Conservation (phyloP, 176 grass and related monocot species). For the Dactylis glomerata region DNA sequence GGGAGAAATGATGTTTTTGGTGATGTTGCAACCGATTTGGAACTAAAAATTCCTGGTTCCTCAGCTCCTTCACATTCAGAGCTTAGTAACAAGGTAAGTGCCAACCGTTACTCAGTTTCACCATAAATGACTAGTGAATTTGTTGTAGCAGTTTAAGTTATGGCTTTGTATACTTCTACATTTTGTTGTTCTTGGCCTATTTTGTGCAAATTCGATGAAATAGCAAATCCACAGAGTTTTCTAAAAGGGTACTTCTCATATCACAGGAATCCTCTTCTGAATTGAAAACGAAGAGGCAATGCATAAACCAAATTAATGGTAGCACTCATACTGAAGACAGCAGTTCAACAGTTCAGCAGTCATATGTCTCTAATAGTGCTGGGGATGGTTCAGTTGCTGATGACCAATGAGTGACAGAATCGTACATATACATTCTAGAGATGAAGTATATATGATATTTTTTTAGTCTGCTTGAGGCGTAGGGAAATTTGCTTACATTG, state of each 20-base stretch:
- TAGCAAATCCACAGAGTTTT: slow-evolving; percentile 12
- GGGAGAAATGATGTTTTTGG: slow-evolving; percentile 42
- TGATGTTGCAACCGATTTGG: slow-evolving; percentile 88
- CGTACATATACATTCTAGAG: background rate
- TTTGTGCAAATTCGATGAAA: background rate
- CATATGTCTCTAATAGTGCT: slow-evolving; percentile 53
- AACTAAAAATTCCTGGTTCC: slow-evolving; percentile 83
- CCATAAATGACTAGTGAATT: background rate
- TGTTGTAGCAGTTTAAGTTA: background rate
- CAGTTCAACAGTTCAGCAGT: slow-evolving; percentile 67
- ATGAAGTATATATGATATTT: slow-evolving; percentile 5
- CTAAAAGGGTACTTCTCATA: background rate
- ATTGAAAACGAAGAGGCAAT: slow-evolving; percentile 55
- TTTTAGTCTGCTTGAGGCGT: background rate
- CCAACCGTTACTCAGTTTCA: background rate
- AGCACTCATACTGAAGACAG: slow-evolving; percentile 37
- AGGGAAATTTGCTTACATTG: slow-evolving; percentile 3
- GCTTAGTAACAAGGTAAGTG: slow-evolving; percentile 43
- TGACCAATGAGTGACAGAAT: slow-evolving; percentile 20
- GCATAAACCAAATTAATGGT: slow-evolving; percentile 29
- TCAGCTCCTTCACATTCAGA: slow-evolving; percentile 42
- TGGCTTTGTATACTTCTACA: slow-evolving; percentile 12
- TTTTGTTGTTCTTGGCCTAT: background rate
- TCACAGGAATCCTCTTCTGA: slow-evolving; percentile 59
- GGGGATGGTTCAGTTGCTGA: slow-evolving; percentile 34